A percentile compares a stretch with the other conserved stretches of the same genome.
phyloP scores from a whole-genome alignment of 129 eudicot species.

The Centella asiatica region DNA sequence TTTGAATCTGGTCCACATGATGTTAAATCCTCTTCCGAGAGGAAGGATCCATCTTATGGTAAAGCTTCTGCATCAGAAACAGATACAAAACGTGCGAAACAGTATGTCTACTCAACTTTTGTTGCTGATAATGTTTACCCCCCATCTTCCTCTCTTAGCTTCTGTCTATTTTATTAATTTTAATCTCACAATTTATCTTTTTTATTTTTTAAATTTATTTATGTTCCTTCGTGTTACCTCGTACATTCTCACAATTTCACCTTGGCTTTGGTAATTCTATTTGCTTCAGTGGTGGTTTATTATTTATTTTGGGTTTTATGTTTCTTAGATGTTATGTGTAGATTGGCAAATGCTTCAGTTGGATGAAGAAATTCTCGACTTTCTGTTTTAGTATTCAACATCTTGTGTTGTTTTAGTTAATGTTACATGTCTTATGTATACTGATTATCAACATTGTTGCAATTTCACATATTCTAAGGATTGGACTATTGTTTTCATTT shows the following conservation, averaged over 20 bases:
- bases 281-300: background rate
- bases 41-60: slow-evolving; percentile 49
- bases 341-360: too few species aligned
- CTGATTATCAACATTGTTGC: too few species aligned
- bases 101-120: slow-evolving; percentile 40
- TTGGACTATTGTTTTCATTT: too few species aligned
- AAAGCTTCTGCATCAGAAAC: slow-evolving; percentile 49
- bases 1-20: slow-evolving; percentile 53
- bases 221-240: background rate
- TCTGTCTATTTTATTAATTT: background rate
- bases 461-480: too few species aligned
- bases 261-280: background rate
- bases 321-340: too few species aligned
- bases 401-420: too few species aligned
- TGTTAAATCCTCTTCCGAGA: slow-evolving; percentile 40
- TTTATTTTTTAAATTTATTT: background rate
- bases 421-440: too few species aligned
- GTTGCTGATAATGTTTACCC: background rate
- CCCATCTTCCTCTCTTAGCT: background rate
- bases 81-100: slow-evolving; percentile 85
- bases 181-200: background rate
- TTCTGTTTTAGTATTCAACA: too few species aligned
- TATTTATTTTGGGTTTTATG: background rate
- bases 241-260: background rate
- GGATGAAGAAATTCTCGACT: too few species aligned